These are phyloP conservation scores for Pseudocercospora ulei DNA, from an alignment of 2,329 filamentous ascomycete genomes.

Conservation along the genomic window DNA sequence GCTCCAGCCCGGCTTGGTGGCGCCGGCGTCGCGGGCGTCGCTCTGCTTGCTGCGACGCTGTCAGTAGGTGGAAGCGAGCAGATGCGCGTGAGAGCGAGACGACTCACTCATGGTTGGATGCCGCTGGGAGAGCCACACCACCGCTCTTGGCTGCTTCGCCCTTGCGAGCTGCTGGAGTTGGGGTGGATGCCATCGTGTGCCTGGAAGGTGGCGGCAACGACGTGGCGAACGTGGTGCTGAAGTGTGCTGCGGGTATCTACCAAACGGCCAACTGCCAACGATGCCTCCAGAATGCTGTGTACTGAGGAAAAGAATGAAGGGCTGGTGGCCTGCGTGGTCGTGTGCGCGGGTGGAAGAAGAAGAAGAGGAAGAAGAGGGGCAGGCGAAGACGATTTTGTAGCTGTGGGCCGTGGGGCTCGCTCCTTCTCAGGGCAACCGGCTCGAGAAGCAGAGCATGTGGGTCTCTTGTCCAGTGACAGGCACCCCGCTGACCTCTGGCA, in stretches of 20 bases:
- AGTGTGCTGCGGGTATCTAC: conserved; percentile 5
- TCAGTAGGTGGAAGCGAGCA: conserved; percentile 1
- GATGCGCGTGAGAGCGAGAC: neutral
- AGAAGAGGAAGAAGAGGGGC: conserved; percentile 8
- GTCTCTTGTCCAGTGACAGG: conserved; percentile 3
- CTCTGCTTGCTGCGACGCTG: conserved; percentile 2
- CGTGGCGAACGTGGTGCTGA: too few relatives aligned
- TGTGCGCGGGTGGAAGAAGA: conserved; percentile 5
- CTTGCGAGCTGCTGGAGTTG: conserved; percentile 4
- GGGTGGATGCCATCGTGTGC: too few relatives aligned
- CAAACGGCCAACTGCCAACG: conserved; percentile 3
- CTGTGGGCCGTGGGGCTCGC: too few relatives aligned
- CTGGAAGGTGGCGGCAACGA: too few relatives aligned
- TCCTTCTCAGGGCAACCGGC: too few relatives aligned
- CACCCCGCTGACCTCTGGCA: neutral
- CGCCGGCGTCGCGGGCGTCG: neutral
- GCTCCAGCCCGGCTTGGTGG: conserved; percentile 2
- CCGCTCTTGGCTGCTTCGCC: conserved; percentile 2
- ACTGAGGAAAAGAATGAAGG: conserved; percentile 6
- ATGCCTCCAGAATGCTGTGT: neutral
- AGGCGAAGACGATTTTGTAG: conserved; percentile 6
- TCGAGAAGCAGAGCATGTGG: neutral
- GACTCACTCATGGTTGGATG: neutral
- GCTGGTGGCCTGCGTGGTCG: conserved; percentile 3
- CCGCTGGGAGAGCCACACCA: neutral